phyloP scores from a whole-genome alignment of 305 asterid species.

The Fraxinus floribunda region DNA sequence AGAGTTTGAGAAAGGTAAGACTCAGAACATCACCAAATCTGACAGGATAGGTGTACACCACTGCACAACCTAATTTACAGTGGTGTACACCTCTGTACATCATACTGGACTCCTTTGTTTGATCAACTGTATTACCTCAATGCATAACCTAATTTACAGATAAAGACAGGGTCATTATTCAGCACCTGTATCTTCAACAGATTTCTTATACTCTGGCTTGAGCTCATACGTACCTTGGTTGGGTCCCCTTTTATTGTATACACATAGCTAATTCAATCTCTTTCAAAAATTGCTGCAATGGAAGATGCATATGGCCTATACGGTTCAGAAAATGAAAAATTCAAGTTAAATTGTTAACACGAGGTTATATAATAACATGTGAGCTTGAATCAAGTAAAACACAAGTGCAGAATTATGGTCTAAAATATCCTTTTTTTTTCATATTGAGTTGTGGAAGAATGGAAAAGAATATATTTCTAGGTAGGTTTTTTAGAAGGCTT shows the following conservation, averaged over 20 bases:
- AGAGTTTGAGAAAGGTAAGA: neutral
- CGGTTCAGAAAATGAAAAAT: neutral
- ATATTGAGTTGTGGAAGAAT: neutral
- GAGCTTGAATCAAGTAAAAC: neutral
- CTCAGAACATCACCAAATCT: neutral
- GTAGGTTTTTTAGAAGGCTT: neutral
- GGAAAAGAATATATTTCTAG: neutral
- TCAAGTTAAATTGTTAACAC: neutral
- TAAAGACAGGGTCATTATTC: constrained; percentile 35
- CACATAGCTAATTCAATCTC: neutral
- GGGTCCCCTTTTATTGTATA: neutral
- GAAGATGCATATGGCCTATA: constrained; percentile 6
- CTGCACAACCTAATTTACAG: neutral
- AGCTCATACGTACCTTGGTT: neutral
- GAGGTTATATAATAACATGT: neutral
- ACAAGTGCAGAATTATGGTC: neutral
- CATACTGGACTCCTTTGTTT: neutral
- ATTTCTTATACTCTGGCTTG: neutral
- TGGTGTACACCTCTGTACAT: neutral
- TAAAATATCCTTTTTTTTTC: neutral
- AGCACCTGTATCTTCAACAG: constrained; percentile 66
- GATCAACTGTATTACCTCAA: constrained; percentile 12
- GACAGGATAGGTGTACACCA: constrained; percentile 10
- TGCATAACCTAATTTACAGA: constrained; percentile 33
- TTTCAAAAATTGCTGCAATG: constrained; percentile 16